These are phyloP conservation scores for Globisporangium rhizosaccharum DNA, from an alignment of 352 stramenopile species.

Conservation along the genomic window DNA sequence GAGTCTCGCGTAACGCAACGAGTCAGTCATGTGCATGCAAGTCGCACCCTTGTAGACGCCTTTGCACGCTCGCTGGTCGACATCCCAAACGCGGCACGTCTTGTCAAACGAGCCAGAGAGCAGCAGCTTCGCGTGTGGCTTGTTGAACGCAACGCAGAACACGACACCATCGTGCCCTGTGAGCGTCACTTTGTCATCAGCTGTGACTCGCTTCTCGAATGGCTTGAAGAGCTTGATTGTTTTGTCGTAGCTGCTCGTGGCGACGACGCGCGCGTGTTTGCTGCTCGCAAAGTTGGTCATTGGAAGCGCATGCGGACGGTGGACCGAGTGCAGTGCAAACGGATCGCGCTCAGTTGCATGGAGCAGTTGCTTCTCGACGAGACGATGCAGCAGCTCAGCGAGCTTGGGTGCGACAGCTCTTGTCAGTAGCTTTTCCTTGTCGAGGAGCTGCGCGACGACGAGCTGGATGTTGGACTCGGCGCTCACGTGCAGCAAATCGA, in stretches of 20 bases:
- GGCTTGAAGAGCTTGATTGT: slow-evolving; percentile 49
- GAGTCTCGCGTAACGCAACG: too few relatives aligned
- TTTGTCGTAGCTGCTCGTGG: slow-evolving; percentile 74
- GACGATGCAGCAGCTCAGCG: slow-evolving; percentile 52
- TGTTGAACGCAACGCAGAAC: slow-evolving; percentile 63
- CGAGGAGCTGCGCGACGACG: slow-evolving; percentile 42
- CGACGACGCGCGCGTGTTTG: slow-evolving; percentile 57
- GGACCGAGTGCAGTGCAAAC: slow-evolving; percentile 30
- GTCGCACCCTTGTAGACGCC: slow-evolving; percentile 31
- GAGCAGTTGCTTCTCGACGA: slow-evolving; percentile 68
- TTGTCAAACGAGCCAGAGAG: slow-evolving; percentile 78
- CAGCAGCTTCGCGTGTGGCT: slow-evolving; percentile 36
- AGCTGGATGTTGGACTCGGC: slow-evolving; percentile 62
- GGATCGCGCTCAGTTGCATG: slow-evolving; percentile 18
- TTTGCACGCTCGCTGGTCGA: slow-evolving; percentile 19
- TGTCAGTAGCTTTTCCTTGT: slow-evolving; percentile 56
- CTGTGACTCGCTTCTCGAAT: slow-evolving; percentile 25
- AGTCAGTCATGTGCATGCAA: not conserved
- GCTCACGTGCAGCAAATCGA: slow-evolving; percentile 62
- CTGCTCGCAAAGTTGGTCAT: slow-evolving; percentile 70
- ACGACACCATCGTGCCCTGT: slow-evolving; percentile 59
- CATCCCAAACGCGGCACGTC: slow-evolving; percentile 68
- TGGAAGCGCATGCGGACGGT: slow-evolving; percentile 52
- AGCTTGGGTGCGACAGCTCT: slow-evolving; percentile 36
- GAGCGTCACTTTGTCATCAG: slow-evolving; percentile 25